These are phyloP conservation scores for Amoebophrya sp. DNA, from an alignment of 169 alveolate species.

Conservation along the genomic window DNA sequence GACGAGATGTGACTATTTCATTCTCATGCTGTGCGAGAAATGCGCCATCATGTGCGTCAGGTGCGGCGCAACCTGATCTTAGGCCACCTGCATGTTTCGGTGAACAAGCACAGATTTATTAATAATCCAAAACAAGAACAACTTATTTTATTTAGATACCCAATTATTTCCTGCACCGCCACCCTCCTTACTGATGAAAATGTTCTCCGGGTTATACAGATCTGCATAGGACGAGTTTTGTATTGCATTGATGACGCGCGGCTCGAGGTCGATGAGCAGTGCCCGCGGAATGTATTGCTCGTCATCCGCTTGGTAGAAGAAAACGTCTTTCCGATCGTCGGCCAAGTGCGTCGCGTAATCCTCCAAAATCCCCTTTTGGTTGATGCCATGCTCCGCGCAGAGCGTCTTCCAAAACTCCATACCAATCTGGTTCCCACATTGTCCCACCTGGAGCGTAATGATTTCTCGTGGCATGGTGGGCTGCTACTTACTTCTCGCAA, in stretches of 20 bases:
- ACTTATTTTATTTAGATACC: no score
- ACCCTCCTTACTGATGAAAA: constrained; percentile 87
- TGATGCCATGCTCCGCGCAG: constrained; percentile 95
- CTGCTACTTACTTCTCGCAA: no score
- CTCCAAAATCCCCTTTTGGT: constrained; percentile 69
- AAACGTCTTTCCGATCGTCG: constrained; percentile 77
- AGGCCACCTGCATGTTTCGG: no score
- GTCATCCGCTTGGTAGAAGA: constrained; percentile 91
- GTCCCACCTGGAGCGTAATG: constrained; percentile 96
- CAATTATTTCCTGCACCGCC: constrained; percentile 44
- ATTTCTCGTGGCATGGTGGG: constrained; percentile 99
- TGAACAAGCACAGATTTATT: no score
- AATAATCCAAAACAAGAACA: no score
- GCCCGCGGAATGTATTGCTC: constrained; percentile 88
- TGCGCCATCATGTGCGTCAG: no score
- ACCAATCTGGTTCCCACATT: constrained; percentile 99
- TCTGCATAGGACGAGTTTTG: constrained; percentile 43
- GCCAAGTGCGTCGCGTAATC: constrained; percentile 49
- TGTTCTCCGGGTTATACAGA: constrained; percentile 86
- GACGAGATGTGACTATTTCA: no score
- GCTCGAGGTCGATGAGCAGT: constrained; percentile 95
- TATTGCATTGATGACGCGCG: constrained; percentile 73
- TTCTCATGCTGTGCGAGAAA: no score
- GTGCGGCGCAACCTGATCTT: no score
- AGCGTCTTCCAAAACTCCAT: constrained; percentile 98